Percentiles rank a stretch among this genome's conserved stretches.
These are phyloP conservation scores for Pisolithus marmoratus DNA, from an alignment of 768 basidiomycete species.

Conservation along the genomic window DNA sequence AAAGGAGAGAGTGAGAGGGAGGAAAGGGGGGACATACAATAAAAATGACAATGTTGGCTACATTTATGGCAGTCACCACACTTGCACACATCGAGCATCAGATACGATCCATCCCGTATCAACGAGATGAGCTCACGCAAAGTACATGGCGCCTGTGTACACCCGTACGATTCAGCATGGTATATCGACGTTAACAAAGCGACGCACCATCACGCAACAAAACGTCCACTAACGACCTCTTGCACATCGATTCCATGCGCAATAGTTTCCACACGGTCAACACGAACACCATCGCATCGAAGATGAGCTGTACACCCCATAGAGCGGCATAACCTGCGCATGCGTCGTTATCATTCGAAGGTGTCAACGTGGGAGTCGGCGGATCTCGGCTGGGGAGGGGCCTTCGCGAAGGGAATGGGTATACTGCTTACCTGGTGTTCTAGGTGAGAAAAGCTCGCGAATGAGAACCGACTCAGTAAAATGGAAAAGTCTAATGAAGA, in stretches of 20 bases:
- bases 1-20: background rate
- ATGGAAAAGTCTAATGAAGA: too few species aligned
- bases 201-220: constrained; percentile 1
- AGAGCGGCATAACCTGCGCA: background rate
- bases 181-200: background rate
- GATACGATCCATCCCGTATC: background rate
- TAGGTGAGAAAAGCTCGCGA: too few species aligned
- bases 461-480: too few species aligned
- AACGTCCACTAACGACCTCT: background rate
- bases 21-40: background rate
- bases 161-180: background rate
- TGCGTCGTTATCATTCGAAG: background rate
- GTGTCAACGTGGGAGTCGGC: too few species aligned
- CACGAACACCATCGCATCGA: constrained; percentile 13
- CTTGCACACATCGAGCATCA: background rate
- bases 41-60: background rate
- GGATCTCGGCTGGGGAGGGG: too few species aligned
- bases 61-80: background rate
- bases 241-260: background rate
- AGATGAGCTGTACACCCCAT: constrained; percentile 8
- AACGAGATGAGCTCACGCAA: background rate
- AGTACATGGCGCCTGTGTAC: background rate
- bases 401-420: too few species aligned
- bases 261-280: constrained; percentile 7
- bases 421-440: too few species aligned